A percentile compares a stretch with the other conserved stretches of the same genome.
Conservation (phyloP, 768 basidiomycete genomes). For the button mushroom (Agaricus bisporus) region DNA sequence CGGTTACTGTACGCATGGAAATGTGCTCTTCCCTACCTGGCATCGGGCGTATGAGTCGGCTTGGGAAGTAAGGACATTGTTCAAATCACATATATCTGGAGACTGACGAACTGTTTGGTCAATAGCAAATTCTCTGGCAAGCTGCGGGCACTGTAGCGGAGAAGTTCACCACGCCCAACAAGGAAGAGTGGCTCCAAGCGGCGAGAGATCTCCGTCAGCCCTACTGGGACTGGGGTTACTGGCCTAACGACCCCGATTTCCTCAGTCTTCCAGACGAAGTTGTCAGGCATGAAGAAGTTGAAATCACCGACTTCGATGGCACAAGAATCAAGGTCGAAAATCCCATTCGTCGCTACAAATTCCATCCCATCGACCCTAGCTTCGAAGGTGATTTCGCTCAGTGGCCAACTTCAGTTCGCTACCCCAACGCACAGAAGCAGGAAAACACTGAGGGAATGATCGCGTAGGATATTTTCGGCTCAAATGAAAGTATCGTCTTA, state of each 20-base stretch:
- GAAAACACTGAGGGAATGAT: background rate
- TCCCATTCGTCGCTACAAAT: constrained; percentile 27
- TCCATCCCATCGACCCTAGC: constrained; percentile 23
- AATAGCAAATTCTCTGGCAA: constrained; percentile 41
- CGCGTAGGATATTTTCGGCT: background rate
- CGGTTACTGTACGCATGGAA: constrained; percentile 50
- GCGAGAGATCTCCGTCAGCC: constrained; percentile 33
- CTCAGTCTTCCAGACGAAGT: constrained; percentile 31
- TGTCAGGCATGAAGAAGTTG: constrained; percentile 14
- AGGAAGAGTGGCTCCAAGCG: constrained; percentile 22
- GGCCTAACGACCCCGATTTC: constrained; percentile 10
- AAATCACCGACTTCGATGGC: constrained; percentile 19
- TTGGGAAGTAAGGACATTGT: constrained; percentile 30
- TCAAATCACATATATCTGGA: too few relatives aligned
- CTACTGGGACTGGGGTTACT: constrained; percentile 47
- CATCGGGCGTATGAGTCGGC: constrained; percentile 47
- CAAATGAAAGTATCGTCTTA: background rate
- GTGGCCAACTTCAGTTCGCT: constrained; percentile 30
- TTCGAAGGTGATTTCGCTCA: constrained; percentile 21
- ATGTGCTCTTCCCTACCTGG: constrained; percentile 48
- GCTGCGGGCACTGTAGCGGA: constrained; percentile 33
- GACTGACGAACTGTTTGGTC: background rate
- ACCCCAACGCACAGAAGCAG: constrained; percentile 14
- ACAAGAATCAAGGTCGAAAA: constrained; percentile 20
- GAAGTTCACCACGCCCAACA: constrained; percentile 26